Conservation (phyloP, 345 rosid genomes). For the Reutealis trisperma region DNA sequence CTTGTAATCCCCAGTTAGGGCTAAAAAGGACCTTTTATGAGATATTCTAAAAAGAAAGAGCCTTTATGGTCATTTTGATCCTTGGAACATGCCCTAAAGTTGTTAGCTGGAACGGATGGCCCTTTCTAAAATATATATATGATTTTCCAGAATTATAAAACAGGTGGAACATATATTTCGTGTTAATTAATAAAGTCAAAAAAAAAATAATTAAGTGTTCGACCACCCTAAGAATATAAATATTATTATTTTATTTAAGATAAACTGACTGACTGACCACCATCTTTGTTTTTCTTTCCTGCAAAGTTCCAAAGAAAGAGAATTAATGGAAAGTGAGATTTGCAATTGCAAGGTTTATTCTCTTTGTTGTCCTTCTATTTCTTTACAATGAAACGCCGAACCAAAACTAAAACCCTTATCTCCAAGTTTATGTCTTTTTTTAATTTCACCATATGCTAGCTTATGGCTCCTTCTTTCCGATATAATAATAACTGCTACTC, state of each 20-base stretch:
- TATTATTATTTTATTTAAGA: slow-evolving; percentile 33
- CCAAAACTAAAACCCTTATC: slow-evolving; percentile 31
- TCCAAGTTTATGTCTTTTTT: slow-evolving; percentile 50
- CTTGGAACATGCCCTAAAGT: slow-evolving; percentile 59
- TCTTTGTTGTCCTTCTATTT: slow-evolving; percentile 33
- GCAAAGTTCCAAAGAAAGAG: slow-evolving; percentile 89
- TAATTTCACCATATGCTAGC: slow-evolving; percentile 40
- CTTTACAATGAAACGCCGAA: slow-evolving; percentile 23
- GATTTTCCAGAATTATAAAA: slow-evolving; percentile 17
- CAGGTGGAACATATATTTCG: slow-evolving; percentile 42
- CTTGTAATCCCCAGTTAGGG: slow-evolving; percentile 28
- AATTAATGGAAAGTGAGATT: slow-evolving; percentile 85
- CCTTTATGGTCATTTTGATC: slow-evolving; percentile 54
- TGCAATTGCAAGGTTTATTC: slow-evolving; percentile 40
- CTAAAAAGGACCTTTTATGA: slow-evolving; percentile 75
- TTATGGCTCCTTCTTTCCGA: slow-evolving; percentile 41
- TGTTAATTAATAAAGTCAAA: slow-evolving; percentile 48
- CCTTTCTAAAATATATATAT: not conserved
- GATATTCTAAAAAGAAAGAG: slow-evolving; percentile 44
- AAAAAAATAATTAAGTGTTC: slow-evolving; percentile 35
- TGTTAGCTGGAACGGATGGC: slow-evolving; percentile 43
- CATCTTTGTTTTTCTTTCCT: slow-evolving; percentile 50
- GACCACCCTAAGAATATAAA: slow-evolving; percentile 36
- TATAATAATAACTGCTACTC: slow-evolving; percentile 16
- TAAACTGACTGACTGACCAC: slow-evolving; percentile 48